Evolutionary conservation across 2,329 filamentous ascomycete species (phyloP), one percentile per base, ranked within the genome.

Genomic region (Capronia americana): DNA sequence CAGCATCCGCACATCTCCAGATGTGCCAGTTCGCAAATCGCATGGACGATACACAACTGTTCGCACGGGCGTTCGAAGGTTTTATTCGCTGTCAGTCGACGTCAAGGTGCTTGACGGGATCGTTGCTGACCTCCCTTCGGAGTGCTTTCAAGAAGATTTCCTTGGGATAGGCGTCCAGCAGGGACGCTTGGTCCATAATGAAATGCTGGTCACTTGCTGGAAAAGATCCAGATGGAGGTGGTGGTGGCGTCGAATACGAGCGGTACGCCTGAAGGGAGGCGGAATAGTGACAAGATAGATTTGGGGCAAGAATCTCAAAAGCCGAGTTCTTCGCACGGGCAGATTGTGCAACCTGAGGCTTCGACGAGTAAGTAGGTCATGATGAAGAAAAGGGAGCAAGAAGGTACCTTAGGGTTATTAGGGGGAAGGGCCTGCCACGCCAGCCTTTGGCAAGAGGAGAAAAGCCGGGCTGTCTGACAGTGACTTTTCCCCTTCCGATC

Each of bases 1-100:
- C 20, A 57, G 12, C 41, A 17, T 34, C 26, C 26, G 41, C 12
- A 4, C 4, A 48, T 10, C 44, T 41, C 38, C n/a, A 48, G 32
- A 26, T 6, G 20, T 23, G 23, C 20, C 23, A 17, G 14, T 26
- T 48, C 46, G 28, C n/a, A 23, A 8, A 7, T 24, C 46, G 12
- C 23, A 61, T 8, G 57, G 46, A n/a, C 1, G 51, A 55, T n/a
- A 54, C 3, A 32, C 7, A 26, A n/a, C 11, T n/a, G 51, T 41
- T 17, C 23, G 23, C 56, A 34, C 20, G 30, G 10, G n/a, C 14
- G 38, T 30, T 26, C n/a, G 23, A 38, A 14, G 24, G 14, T 20
- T 53, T 44, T n/a, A 61, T 61, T 41, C 23, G 58, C 12, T 38
- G 20, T 54, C 46, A 17, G 14, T 20, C 48, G 12, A 11, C 30